Conservation (phyloP, 805 yeast genomes). For the Kazachstania bromeliacearum region DNA sequence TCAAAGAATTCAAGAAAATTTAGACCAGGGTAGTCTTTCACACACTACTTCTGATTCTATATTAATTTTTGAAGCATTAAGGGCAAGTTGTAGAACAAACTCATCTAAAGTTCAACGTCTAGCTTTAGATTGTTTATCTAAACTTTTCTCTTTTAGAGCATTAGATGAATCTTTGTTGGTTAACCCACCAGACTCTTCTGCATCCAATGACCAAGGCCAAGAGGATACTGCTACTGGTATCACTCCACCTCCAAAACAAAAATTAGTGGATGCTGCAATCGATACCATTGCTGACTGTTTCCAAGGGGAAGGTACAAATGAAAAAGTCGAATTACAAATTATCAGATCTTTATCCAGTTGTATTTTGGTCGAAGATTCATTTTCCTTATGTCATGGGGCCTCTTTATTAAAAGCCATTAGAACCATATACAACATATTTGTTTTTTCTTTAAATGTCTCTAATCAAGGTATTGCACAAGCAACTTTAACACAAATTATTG, state of each 20-base stretch:
- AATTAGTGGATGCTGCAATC: slow-evolving; percentile 71
- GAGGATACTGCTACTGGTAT: slow-evolving; percentile 30
- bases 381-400: slow-evolving; percentile 74
- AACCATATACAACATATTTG: slow-evolving; percentile 86
- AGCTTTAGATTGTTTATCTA: slow-evolving; percentile 80
- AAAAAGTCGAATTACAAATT: slow-evolving; percentile 82
- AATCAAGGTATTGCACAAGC: slow-evolving; percentile 96
- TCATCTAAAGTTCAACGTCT: slow-evolving; percentile 55
- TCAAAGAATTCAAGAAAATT: slow-evolving; percentile 20
- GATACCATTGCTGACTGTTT: slow-evolving; percentile 77
- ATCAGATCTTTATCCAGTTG: slow-evolving; percentile 87
- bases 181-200: slow-evolving; percentile 34
- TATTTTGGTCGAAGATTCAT: slow-evolving; percentile 65
- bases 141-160: slow-evolving; percentile 71
- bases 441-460: slow-evolving; percentile 67
- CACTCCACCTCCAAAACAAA: slow-evolving; percentile 45
- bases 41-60: slow-evolving; percentile 35
- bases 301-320: slow-evolving; percentile 88
- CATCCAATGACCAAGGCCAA: slow-evolving; percentile 24
- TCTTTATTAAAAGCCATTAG: slow-evolving; percentile 81
- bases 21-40: slow-evolving; percentile 19
- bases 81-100: slow-evolving; percentile 62
- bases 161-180: slow-evolving; percentile 54
- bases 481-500: slow-evolving; percentile 81
- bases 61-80: slow-evolving; percentile 68